Evolutionary conservation across 768 basidiomycete genomes (phyloP), one percentile per base, ranked within the genome.

Genomic region (Boletus sp.): DNA sequence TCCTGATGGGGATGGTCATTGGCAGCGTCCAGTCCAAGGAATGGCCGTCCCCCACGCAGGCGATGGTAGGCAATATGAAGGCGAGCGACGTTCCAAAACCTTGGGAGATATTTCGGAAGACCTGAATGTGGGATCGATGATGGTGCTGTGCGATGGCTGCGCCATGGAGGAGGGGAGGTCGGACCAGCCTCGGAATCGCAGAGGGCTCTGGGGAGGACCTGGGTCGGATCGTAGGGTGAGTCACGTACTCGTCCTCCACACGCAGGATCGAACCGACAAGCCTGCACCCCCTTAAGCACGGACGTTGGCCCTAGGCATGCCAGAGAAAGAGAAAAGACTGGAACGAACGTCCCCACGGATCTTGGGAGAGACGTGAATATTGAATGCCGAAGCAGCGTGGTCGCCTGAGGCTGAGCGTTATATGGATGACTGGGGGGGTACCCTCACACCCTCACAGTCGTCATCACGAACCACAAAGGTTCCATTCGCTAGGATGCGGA

Each of bases 381-480:
- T 1, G 29, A 3, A 32, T 14, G 29, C 32, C 32, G 8, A 49
- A 35, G 25, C 19, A 8, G 35, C 7, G 11, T n/a, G 25, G 30
- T 25, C 21, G 13, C 3, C 13, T 17, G 25, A 9, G 23, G 7
- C 17, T 11, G 30, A 3, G 29, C 5, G 37, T 32, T 62, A 37
- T 48, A 51, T 57, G 29, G 33, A 27, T 10, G n/a, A 51, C 42
- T 6, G 21, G n/a, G 21, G n/a, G 43, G 47, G 61, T 62, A 62
- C 61, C 60, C 53, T 62, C 51, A 25, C 60, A 62, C 61, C 60
- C 53, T 62, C 51, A 25, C 60, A 29, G 60, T 61, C 23, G 14
- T 44, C 30, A 8, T 30, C 51, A 51, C 50, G 50, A 25, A 25
- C 25, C 25, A 25, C 25, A 25, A 25, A 25, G 25, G 25, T 25